These are phyloP conservation scores for Dalechampia spathulata DNA, from an alignment of 441 rosid species.

Conservation along the genomic window DNA sequence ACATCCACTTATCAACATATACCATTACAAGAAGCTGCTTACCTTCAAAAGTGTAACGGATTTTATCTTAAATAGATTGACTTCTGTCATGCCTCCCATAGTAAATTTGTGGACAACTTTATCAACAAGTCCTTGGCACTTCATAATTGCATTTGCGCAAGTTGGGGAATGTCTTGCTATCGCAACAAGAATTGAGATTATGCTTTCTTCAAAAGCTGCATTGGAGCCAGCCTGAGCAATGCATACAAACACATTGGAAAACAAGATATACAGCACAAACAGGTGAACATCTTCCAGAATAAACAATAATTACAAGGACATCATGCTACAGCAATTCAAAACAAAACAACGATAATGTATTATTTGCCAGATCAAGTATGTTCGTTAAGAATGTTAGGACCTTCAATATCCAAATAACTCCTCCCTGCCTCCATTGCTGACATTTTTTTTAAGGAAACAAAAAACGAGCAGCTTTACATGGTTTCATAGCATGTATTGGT, in stretches of 20 bases:
- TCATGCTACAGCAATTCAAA: conserved; percentile 6
- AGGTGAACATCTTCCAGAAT: not conserved
- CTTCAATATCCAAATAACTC: not conserved
- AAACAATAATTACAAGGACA: not conserved
- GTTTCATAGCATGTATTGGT: not conserved
- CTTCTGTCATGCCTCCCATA: conserved; percentile 30
- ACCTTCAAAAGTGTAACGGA: conserved; percentile 69
- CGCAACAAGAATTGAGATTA: conserved; percentile 57
- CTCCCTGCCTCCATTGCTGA: no score
- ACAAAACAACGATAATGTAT: not conserved
- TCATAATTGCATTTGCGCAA: conserved; percentile 62
- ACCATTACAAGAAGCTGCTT: conserved; percentile 12
- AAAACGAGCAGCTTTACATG: not conserved
- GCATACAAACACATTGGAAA: conserved; percentile 10
- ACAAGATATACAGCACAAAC: not conserved
- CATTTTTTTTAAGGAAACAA: no score
- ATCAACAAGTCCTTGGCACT: conserved; percentile 67
- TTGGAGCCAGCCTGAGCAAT: conserved; percentile 50
- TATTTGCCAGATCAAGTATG: not conserved
- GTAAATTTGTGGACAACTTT: conserved; percentile 55
- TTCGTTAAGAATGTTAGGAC: not conserved
- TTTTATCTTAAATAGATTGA: conserved; percentile 49
- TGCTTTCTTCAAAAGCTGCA: conserved; percentile 49
- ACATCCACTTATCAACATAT: conserved; percentile 2
- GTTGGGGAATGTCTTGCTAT: conserved; percentile 89